Conservation (phyloP, 106 monocot genomes). For the Cymbidium sinense region DNA sequence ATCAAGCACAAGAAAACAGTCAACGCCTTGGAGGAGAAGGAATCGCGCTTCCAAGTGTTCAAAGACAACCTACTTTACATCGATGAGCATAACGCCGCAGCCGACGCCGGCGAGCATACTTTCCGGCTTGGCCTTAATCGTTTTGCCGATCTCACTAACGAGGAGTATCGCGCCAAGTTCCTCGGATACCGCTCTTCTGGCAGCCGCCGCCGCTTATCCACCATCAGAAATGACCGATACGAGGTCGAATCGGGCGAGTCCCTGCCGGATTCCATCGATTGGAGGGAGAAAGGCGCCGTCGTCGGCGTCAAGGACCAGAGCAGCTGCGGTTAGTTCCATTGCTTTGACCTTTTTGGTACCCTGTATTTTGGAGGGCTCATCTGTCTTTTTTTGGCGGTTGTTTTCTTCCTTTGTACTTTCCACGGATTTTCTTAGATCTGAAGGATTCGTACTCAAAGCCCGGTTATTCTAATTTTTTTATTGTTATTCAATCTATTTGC, state of each 20-base stretch:
- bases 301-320: slow-evolving; percentile 52
- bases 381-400: neutral
- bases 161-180: slow-evolving; percentile 38
- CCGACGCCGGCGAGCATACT: slow-evolving; percentile 14
- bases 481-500: neutral
- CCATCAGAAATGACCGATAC: slow-evolving; percentile 10
- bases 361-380: neutral
- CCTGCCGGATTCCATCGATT: slow-evolving; percentile 43
- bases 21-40: slow-evolving; percentile 43
- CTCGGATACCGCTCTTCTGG: slow-evolving; percentile 20
- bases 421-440: neutral
- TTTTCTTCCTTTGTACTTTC: neutral
- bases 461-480: neutral
- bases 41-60: slow-evolving; percentile 40
- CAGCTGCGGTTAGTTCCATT: slow-evolving; percentile 32
- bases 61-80: slow-evolving; percentile 44
- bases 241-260: slow-evolving; percentile 4
- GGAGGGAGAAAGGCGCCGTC: slow-evolving; percentile 68
- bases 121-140: slow-evolving; percentile 44
- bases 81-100: slow-evolving; percentile 43
- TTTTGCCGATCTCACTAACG: slow-evolving; percentile 67
- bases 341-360: neutral
- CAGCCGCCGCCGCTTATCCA: slow-evolving; percentile 4
- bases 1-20: slow-evolving; percentile 14
- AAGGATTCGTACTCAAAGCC: neutral